Evolutionary conservation across 306 rosid species (phyloP).

Genomic region (Potentilla sterilis): DNA sequence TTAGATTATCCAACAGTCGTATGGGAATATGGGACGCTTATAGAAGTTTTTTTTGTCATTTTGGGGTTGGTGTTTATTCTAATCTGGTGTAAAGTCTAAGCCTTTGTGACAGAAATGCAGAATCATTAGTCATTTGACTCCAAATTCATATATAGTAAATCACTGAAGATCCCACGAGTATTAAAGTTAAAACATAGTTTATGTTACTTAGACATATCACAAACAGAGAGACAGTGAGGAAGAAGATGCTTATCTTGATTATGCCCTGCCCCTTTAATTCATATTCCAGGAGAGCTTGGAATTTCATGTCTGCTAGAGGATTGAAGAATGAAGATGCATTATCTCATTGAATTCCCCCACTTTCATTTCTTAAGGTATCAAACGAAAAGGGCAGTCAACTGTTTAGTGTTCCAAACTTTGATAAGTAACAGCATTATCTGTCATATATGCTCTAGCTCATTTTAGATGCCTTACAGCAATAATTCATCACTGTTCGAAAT

Average conservation of each 20-base stretch:
- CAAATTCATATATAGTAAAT: neutral
- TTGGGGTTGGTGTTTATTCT: neutral
- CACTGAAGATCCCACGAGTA: slow-evolving; percentile 3
- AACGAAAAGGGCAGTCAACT: slow-evolving; percentile 9
- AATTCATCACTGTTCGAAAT: slow-evolving; percentile 14
- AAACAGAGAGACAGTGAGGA: neutral
- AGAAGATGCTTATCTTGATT: slow-evolving; percentile 24
- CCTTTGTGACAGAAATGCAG: neutral
- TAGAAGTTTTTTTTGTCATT: neutral
- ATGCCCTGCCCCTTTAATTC: slow-evolving; percentile 17
- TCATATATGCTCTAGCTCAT: neutral
- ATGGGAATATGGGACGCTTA: neutral
- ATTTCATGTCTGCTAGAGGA: slow-evolving; percentile 23
- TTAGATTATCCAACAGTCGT: neutral
- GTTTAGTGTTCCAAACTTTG: neutral
- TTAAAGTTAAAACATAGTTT: slow-evolving; percentile 4
- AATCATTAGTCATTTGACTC: slow-evolving; percentile 8
- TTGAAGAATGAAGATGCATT: slow-evolving; percentile 14
- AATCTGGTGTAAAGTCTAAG: neutral
- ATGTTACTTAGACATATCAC: neutral
- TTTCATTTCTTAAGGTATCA: slow-evolving; percentile 21
- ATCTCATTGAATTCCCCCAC: slow-evolving; percentile 17
- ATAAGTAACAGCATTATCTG: neutral
- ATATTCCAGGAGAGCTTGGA: slow-evolving; percentile 24
- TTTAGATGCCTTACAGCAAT: slow-evolving; percentile 14